Conservation (phyloP, 768 basidiomycete genomes). For the Tylopilus intermedius region DNA sequence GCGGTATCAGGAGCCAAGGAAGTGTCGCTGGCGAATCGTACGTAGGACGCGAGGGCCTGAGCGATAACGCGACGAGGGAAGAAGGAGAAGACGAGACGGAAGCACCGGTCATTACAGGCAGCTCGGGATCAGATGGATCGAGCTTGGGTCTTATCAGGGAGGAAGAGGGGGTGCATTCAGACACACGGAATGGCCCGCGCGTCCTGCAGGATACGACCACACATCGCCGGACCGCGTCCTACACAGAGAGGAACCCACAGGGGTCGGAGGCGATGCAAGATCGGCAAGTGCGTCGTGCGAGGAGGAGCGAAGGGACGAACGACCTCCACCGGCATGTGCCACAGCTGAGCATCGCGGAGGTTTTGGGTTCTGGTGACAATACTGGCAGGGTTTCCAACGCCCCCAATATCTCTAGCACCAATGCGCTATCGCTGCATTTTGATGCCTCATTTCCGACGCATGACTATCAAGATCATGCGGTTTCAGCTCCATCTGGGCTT, state of each 20-base stretch:
- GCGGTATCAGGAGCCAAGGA: slow-evolving; percentile 25
- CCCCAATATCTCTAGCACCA: slow-evolving; percentile 26
- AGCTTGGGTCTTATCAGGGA: slow-evolving; percentile 30
- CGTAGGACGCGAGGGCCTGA: slow-evolving; percentile 14
- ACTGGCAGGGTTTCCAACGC: slow-evolving; percentile 13
- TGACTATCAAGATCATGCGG: slow-evolving; percentile 14
- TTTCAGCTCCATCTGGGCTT: slow-evolving; percentile 25
- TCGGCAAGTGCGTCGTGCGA: slow-evolving; percentile 19
- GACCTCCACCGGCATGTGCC: slow-evolving; percentile 20
- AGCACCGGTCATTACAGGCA: slow-evolving; percentile 20
- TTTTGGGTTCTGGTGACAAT: slow-evolving; percentile 15
- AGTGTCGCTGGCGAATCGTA: slow-evolving; percentile 16
- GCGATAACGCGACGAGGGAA: slow-evolving; percentile 14
- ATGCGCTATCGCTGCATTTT: slow-evolving; percentile 33
- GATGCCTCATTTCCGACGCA: slow-evolving; percentile 32
- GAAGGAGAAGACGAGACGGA: slow-evolving; percentile 16
- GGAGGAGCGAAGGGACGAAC: slow-evolving; percentile 19
- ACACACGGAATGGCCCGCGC: slow-evolving; percentile 7
- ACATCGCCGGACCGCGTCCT: slow-evolving; percentile 17
- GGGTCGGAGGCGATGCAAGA: slow-evolving; percentile 11
- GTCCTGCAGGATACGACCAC: slow-evolving; percentile 7
- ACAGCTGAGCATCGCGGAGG: slow-evolving; percentile 20
- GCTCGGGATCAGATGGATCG: slow-evolving; percentile 17
- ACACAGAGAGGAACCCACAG: slow-evolving; percentile 16
- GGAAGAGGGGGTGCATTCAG: slow-evolving; percentile 24